Evolutionary conservation across 2,329 filamentous ascomycete species (phyloP).

Genomic region (Penicillium janthinellum): DNA sequence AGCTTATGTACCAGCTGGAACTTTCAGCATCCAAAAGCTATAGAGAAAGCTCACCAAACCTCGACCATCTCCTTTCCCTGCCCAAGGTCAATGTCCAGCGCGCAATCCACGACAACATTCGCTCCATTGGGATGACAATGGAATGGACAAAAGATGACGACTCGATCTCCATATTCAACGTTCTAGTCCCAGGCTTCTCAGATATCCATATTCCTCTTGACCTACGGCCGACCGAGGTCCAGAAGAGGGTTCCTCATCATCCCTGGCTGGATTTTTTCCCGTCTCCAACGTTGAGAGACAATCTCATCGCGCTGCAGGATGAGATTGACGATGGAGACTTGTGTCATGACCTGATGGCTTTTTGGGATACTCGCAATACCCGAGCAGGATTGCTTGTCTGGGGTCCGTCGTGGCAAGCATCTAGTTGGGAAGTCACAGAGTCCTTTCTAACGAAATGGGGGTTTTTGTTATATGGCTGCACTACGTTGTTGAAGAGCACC

Average conservation of each 20-base stretch:
- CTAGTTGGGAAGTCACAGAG: slow-evolving; percentile 44
- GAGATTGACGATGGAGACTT: slow-evolving; percentile 43
- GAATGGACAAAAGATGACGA: slow-evolving; percentile 19
- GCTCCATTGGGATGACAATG: slow-evolving; percentile 23
- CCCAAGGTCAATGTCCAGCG: slow-evolving; percentile 32
- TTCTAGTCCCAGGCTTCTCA: slow-evolving; percentile 4
- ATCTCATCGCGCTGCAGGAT: slow-evolving; percentile 34
- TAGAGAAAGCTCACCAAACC: slow-evolving; percentile 12
- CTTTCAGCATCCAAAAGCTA: slow-evolving; percentile 8
- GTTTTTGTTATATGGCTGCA: slow-evolving; percentile 39
- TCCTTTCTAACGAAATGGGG: slow-evolving; percentile 41
- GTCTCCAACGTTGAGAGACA: slow-evolving; percentile 45
- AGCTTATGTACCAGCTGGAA: slow-evolving; percentile 7
- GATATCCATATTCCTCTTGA: slow-evolving; percentile 20
- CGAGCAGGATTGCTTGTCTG: slow-evolving; percentile 37
- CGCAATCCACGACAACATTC: slow-evolving; percentile 29
- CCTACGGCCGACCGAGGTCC: slow-evolving; percentile 40
- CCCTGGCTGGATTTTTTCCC: slow-evolving; percentile 47
- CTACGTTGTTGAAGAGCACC: slow-evolving; percentile 35
- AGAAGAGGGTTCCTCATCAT: slow-evolving; percentile 38
- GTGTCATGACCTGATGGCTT: slow-evolving; percentile 38
- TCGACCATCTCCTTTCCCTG: slow-evolving; percentile 31
- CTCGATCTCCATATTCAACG: slow-evolving; percentile 23
- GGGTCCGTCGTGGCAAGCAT: slow-evolving; percentile 38
- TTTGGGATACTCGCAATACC: slow-evolving; percentile 24